Evolutionary conservation across 2,329 filamentous ascomycete genomes (phyloP), one percentile per base, ranked within the genome.

Genomic region (Ustulina deusta): DNA sequence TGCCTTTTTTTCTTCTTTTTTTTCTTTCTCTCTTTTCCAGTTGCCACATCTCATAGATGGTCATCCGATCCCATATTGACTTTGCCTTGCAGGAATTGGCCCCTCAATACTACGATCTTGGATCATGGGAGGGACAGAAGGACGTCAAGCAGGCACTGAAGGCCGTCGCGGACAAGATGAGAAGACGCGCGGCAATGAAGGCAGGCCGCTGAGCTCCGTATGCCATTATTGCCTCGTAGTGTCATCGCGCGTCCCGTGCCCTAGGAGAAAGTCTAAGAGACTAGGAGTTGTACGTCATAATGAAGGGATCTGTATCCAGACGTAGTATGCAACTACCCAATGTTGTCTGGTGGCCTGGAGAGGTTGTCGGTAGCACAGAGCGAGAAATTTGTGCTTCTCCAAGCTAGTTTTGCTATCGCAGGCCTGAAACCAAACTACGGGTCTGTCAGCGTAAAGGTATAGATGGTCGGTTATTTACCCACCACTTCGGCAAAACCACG

Each of bases 51-150:
- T 36, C 20, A 7, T 29, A 17, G 4, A 20, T 49, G 7, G 6
- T 6, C 11, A 3, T 48, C 20, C n/a, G 36, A 54, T 20, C 22
- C 17, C 29, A 38, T 64, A 69, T 78, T 82, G 78, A 83, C 77
- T 36, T 42, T 71, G 70, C 63, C 56, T 46, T 56, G 17, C 72
- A 94, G 92, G 96, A 99, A 80, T 97, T 98, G 72, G 94, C 96
- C 4, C 94, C 94, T 2, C 89, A 86, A 20, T 99, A 99, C 82
- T 99, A 97, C 80, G 93, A 99, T 76, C 80, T 97, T 11, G 86
- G 90, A 1, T 86, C 87, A 0, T 97, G 98, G 80, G 89, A 88
- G 59, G 77, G 76, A 81, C 93, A 97, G 79, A 93, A 94, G 61
- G 94, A 97, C 68, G 90, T 97, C 73, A 94, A 92, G 82, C 89